A percentile compares a stretch with the other conserved stretches of the same genome.
These are phyloP conservation scores for Tagetes erecta DNA, from an alignment of 129 eudicot species.

Conservation along the genomic window DNA sequence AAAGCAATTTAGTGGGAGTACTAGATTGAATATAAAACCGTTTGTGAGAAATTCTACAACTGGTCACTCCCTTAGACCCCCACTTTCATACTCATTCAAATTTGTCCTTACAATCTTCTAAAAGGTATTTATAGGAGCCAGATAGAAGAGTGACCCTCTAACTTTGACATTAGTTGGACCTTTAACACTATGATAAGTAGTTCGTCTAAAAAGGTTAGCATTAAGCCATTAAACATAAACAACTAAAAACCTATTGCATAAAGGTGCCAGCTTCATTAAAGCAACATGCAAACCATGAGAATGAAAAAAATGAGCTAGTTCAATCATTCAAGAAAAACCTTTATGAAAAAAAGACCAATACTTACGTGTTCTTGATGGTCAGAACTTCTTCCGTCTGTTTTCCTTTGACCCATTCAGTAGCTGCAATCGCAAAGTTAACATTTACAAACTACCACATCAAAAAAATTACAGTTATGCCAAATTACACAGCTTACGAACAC, in stretches of 20 bases:
- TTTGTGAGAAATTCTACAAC: not conserved
- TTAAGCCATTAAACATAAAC: not conserved
- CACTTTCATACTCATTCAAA: not conserved
- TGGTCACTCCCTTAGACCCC: slow-evolving; percentile 1
- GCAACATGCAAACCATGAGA: not conserved
- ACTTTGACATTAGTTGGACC: not conserved
- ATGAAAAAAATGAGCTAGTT: not conserved
- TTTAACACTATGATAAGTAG: not conserved
- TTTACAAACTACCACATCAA: not conserved
- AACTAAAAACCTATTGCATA: not conserved
- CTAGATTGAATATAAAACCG: not conserved
- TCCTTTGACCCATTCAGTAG: slow-evolving; percentile 99
- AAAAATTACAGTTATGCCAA: slow-evolving; percentile 4
- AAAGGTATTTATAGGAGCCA: slow-evolving; percentile 19
- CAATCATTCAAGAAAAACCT: not conserved
- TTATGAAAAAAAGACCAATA: slow-evolving; percentile 4
- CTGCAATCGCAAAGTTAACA: slow-evolving; percentile 45
- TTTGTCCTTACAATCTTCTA: not conserved
- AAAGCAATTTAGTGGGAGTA: not conserved
- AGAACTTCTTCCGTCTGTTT: slow-evolving; percentile 88
- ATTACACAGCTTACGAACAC: not conserved
- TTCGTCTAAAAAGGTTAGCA: not conserved
- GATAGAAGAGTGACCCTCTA: slow-evolving; percentile 7
- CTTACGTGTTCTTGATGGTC: slow-evolving; percentile 85
- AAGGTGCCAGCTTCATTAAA: not conserved